Evolutionary conservation across 176 grass and related monocot genomes (phyloP).

Genomic region (maize (Zea mays)): Zm-B73-REFERENCE-NAM-5.0 NC_050105.1:39391501-39392000

Average conservation of each 20-base stretch:
- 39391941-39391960: slow-evolving; percentile 56
- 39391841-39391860: slow-evolving; percentile 79
- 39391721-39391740: slow-evolving; percentile 95
- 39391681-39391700: not conserved
- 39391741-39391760: slow-evolving; percentile 83
- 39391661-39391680: not conserved
- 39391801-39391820: slow-evolving; percentile 81
- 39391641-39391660: slow-evolving; percentile 62
- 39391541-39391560: slow-evolving; percentile 54
- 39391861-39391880: slow-evolving; percentile 86
- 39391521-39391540: slow-evolving; percentile 73
- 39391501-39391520: slow-evolving; percentile 95
- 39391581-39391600: slow-evolving; percentile 49
- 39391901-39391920: slow-evolving; percentile 40
- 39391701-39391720: slow-evolving; percentile 18
- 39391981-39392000: slow-evolving; percentile 94
- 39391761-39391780: slow-evolving; percentile 94
- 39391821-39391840: slow-evolving; percentile 69
- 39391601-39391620: slow-evolving; percentile 40
- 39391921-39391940: slow-evolving; percentile 37
- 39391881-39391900: slow-evolving; percentile 53
- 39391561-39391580: slow-evolving; percentile 65
- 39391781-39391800: slow-evolving; percentile 82
- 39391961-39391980: slow-evolving; percentile 79
- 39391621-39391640: slow-evolving; percentile 87